A percentile compares a stretch with the other conserved stretches of the same genome.
These are phyloP conservation scores for Microbotryomycetes sp. DNA, from an alignment of 1,284 basidiomycete species.

Conservation along the genomic window DNA sequence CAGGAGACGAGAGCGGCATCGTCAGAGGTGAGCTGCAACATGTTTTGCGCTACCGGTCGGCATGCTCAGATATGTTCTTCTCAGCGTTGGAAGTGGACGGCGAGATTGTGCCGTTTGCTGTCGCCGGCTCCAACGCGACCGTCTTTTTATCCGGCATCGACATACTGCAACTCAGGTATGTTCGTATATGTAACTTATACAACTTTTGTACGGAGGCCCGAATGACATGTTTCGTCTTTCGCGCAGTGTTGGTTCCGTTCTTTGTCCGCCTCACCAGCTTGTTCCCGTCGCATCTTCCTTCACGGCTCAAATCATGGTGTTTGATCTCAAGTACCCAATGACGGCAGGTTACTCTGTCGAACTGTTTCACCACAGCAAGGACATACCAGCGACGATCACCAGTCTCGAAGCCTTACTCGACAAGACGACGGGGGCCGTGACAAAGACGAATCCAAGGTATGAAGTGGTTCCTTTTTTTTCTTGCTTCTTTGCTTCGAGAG, in stretches of 20 bases:
- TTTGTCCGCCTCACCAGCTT: constrained; percentile 64
- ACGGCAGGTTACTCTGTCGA: constrained; percentile 82
- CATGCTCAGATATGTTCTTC: background rate
- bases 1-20: constrained; percentile 81
- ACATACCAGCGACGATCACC: constrained; percentile 79
- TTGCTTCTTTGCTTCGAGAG: background rate
- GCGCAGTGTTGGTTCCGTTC: constrained; percentile 72
- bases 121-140: constrained; percentile 81
- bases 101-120: constrained; percentile 72
- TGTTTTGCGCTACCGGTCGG: constrained; percentile 24
- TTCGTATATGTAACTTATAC: background rate
- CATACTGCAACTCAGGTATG: constrained; percentile 60
- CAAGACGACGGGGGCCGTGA: constrained; percentile 61
- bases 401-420: constrained; percentile 74
- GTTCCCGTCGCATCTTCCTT: constrained; percentile 72
- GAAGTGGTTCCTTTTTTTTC: background rate
- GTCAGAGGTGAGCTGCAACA: constrained; percentile 58
- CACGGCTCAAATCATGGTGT: constrained; percentile 81
- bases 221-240: background rate
- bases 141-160: constrained; percentile 79
- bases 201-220: no score
- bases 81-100: constrained; percentile 82
- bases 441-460: constrained; percentile 74
- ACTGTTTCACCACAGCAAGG: constrained; percentile 86
- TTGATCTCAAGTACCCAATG: constrained; percentile 85